Percentiles rank a stretch among this genome's conserved stretches.
These are phyloP conservation scores for Penicillium goetzii DNA, from an alignment of 495 filamentous ascomycete genomes.

Conservation along the genomic window DNA sequence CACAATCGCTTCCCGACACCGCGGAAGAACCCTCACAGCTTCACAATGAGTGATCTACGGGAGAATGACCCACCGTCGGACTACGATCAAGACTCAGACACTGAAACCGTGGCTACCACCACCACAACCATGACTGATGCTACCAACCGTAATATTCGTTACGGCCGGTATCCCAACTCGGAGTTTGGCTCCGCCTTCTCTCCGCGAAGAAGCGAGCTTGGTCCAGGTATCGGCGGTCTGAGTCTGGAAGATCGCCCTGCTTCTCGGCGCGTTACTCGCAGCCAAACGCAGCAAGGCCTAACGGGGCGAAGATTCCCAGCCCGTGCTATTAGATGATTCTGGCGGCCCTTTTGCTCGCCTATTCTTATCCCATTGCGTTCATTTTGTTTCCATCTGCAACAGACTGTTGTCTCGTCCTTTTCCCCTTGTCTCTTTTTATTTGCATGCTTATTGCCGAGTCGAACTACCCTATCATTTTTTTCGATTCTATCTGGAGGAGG, in stretches of 20 bases:
- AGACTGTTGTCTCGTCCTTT: constrained; percentile 1
- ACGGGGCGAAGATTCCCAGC: constrained; percentile 15
- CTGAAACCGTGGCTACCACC: constrained; percentile 45
- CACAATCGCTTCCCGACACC: constrained; percentile 20
- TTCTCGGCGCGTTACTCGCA: constrained; percentile 45
- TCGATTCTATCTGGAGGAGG: neutral
- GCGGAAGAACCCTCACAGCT: constrained; percentile 37
- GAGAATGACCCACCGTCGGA: constrained; percentile 39
- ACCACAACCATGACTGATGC: constrained; percentile 42
- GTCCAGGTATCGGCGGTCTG: constrained; percentile 44
- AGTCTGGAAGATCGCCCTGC: constrained; percentile 47
- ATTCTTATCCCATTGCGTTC: constrained; percentile 1
- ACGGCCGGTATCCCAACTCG: constrained; percentile 30
- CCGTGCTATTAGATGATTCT: constrained; percentile 10
- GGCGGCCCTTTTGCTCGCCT: neutral
- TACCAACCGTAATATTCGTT: constrained; percentile 47
- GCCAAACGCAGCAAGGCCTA: constrained; percentile 40
- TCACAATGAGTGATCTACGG: constrained; percentile 43
- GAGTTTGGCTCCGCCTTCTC: constrained; percentile 30
- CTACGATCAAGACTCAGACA: constrained; percentile 49
- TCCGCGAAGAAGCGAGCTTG: constrained; percentile 41
- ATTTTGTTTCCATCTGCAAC: constrained; percentile 3
- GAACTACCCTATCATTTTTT: neutral
- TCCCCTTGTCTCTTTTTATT: neutral
- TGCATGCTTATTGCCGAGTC: neutral